Conservation (phyloP, 169 alveolate species). For the Cryptosporidium felis region DNA sequence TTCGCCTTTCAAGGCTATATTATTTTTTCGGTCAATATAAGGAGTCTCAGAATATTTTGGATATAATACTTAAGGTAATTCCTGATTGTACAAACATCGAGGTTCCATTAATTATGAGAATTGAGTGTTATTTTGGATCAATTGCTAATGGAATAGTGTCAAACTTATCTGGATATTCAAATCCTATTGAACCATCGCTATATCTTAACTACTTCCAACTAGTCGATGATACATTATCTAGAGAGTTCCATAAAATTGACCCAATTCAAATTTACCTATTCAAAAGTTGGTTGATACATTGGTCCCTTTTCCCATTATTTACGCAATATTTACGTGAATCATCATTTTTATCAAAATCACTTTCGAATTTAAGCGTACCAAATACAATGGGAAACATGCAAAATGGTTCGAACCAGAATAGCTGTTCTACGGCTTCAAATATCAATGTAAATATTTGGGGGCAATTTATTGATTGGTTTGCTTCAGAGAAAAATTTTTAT, state of each 20-base stretch:
- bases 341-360: not conserved
- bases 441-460: conserved; percentile 37
- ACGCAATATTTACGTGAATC: conserved; percentile 61
- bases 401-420: not conserved
- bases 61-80: conserved; percentile 31
- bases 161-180: conserved; percentile 4
- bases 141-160: conserved; percentile 66
- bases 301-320: conserved; percentile 65
- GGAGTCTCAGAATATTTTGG: conserved; percentile 46
- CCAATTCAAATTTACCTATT: conserved; percentile 50
- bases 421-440: not conserved
- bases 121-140: conserved; percentile 66
- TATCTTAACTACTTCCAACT: conserved; percentile 64
- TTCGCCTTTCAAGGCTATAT: conserved; percentile 47
- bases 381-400: not conserved
- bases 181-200: conserved; percentile 42
- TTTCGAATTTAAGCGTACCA: not conserved
- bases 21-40: conserved; percentile 42
- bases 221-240: conserved; percentile 50
- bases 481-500: conserved; percentile 61
- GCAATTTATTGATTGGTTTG: conserved; percentile 69
- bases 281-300: conserved; percentile 67
- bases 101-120: conserved; percentile 27
- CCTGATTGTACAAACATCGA: conserved; percentile 65
- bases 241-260: conserved; percentile 62